These are phyloP conservation scores for Acanthamoeba royreba DNA, from an alignment of 208 protist genomes.

Conservation along the genomic window DNA sequence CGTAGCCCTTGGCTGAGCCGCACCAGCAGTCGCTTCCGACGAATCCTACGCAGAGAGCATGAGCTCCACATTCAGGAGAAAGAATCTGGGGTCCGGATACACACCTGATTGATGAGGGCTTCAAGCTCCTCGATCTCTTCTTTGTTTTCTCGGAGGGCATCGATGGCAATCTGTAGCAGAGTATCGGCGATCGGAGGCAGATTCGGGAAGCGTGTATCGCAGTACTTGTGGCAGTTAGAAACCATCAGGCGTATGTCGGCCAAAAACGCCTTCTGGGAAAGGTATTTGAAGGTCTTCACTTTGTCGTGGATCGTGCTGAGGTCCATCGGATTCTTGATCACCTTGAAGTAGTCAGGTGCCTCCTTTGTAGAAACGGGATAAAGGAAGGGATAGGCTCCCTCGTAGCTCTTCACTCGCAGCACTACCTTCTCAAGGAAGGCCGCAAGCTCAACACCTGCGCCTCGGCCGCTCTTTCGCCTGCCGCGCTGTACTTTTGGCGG, in stretches of 20 bases:
- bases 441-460: slow-evolving; percentile 61
- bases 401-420: slow-evolving; percentile 31
- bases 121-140: slow-evolving; percentile 24
- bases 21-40: too few species aligned
- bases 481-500: background rate
- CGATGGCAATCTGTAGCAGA: background rate
- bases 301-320: slow-evolving; percentile 55
- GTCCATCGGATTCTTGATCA: slow-evolving; percentile 72
- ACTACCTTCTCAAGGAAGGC: slow-evolving; percentile 61
- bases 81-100: background rate
- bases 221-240: slow-evolving; percentile 61
- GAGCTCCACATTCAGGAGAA: background rate
- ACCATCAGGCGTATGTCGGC: slow-evolving; percentile 64
- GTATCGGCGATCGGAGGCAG: slow-evolving; percentile 54
- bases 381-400: slow-evolving; percentile 48
- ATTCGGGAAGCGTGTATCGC: slow-evolving; percentile 44
- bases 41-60: too few species aligned
- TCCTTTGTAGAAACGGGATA: slow-evolving; percentile 47
- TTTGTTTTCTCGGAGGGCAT: background rate
- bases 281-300: slow-evolving; percentile 39
- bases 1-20: background rate
- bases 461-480: slow-evolving; percentile 36
- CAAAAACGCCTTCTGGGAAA: slow-evolving; percentile 43
- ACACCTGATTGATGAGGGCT: background rate
- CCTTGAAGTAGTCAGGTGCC: slow-evolving; percentile 58